Conservation (phyloP, 345 rosid species). For the Syzygium aqueum region DNA sequence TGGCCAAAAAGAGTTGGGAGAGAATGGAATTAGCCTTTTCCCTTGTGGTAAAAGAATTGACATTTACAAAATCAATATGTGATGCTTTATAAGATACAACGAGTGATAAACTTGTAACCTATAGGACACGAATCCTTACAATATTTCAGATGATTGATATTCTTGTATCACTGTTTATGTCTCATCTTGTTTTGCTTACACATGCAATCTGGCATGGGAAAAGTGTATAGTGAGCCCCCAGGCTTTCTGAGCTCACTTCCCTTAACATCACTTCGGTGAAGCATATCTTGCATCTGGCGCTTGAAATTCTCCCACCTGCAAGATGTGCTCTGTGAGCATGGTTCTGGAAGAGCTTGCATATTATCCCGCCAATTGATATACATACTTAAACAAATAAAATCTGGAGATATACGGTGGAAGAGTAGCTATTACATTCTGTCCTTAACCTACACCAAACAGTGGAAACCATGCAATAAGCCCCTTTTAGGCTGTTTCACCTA, state of each 20-base stretch:
- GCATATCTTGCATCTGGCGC: constrained; percentile 76
- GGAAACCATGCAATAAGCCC: neutral
- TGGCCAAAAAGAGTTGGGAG: neutral
- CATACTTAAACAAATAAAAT: neutral
- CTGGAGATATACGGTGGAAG: neutral
- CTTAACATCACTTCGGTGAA: constrained; percentile 59
- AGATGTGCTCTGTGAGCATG: neutral
- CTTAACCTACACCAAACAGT: neutral
- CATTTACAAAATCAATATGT: neutral
- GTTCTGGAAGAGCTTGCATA: neutral
- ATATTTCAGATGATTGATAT: neutral
- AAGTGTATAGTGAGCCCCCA: constrained; percentile 68
- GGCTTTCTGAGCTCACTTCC: constrained; percentile 64
- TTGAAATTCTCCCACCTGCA: constrained; percentile 81
- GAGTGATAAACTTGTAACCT: neutral
- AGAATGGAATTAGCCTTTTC: neutral
- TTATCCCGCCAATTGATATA: neutral
- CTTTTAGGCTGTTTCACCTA: neutral
- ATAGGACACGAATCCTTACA: neutral
- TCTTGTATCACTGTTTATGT: neutral
- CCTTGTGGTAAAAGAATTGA: neutral
- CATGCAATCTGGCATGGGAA: constrained; percentile 97
- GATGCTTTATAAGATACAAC: neutral
- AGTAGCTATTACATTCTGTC: neutral
- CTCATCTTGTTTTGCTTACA: constrained; percentile 42